Evolutionary conservation across 371 early-diverging fungal genomes (phyloP).

Genomic region (Coemansia sp.): DNA sequence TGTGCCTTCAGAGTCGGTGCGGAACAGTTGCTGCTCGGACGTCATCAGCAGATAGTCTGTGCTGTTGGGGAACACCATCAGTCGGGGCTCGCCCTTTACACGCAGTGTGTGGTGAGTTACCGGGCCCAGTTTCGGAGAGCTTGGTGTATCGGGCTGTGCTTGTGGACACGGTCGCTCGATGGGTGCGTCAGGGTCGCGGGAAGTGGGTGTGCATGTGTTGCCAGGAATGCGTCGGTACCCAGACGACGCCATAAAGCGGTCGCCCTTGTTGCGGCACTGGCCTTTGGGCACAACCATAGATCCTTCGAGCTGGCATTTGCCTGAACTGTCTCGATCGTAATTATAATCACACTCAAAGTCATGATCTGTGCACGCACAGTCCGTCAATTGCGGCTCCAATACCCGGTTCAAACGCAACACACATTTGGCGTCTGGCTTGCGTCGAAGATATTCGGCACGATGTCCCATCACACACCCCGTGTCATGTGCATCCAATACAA

Average conservation of each 20-base stretch:
- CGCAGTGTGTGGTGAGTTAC: constrained; percentile 47
- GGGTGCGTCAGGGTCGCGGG: constrained; percentile 62
- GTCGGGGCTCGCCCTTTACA: constrained; percentile 57
- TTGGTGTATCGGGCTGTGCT: constrained; percentile 20
- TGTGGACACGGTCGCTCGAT: constrained; percentile 64
- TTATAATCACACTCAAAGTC: constrained; percentile 95
- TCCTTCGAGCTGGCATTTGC: constrained; percentile 62
- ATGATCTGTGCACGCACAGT: constrained; percentile 75
- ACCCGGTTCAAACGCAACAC: constrained; percentile 71
- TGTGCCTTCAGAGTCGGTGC: constrained; percentile 64
- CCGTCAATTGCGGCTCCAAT: constrained; percentile 56
- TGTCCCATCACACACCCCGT: constrained; percentile 89
- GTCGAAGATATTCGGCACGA: constrained; percentile 69
- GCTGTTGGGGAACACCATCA: constrained; percentile 60
- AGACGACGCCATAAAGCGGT: constrained; percentile 73
- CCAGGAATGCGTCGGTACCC: constrained; percentile 89
- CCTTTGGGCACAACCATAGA: constrained; percentile 58
- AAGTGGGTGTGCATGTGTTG: constrained; percentile 63
- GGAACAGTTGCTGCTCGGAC: constrained; percentile 62
- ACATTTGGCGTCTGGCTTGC: constrained; percentile 77
- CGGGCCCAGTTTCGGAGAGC: constrained; percentile 13
- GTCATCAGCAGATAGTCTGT: constrained; percentile 61
- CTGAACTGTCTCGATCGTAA: constrained; percentile 59
- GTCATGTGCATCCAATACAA: constrained; percentile 64
- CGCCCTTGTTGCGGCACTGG: constrained; percentile 61